These are phyloP conservation scores for Xylaria polymorpha DNA, from an alignment of 2,329 filamentous ascomycete genomes.

Conservation along the genomic window DNA sequence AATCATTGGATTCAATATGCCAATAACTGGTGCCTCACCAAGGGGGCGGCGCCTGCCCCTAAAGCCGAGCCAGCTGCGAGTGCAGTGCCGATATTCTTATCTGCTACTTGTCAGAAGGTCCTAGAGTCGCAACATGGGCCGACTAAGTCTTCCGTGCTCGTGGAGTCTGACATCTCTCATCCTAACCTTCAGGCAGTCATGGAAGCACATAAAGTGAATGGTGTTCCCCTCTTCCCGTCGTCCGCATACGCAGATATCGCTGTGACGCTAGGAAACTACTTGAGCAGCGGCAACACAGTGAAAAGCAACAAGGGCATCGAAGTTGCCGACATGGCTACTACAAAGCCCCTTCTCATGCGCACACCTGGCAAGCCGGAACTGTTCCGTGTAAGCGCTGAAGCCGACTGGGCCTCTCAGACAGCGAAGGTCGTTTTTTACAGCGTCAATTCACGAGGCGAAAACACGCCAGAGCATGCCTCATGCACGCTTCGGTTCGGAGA, in stretches of 20 bases:
- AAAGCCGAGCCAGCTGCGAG: background rate
- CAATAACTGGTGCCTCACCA: conserved; percentile 71
- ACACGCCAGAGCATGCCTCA: conserved; percentile 7
- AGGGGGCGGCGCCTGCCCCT: conserved; percentile 59
- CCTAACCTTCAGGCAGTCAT: conserved; percentile 66
- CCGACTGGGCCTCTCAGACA: conserved; percentile 50
- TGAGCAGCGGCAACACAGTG: conserved; percentile 57
- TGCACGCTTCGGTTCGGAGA: conserved; percentile 19
- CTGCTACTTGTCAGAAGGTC: conserved; percentile 5
- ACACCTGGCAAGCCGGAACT: conserved; percentile 54
- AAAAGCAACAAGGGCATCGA: conserved; percentile 58
- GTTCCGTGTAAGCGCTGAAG: conserved; percentile 61
- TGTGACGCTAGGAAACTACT: conserved; percentile 64
- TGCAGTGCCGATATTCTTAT: background rate
- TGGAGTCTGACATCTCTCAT: conserved; percentile 66
- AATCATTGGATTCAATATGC: conserved; percentile 60
- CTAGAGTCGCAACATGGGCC: background rate
- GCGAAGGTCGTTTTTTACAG: conserved; percentile 18
- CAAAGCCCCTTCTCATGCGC: conserved; percentile 61
- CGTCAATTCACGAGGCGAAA: conserved; percentile 8
- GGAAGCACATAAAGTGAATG: conserved; percentile 52
- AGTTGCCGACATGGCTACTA: conserved; percentile 59
- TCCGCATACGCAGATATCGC: conserved; percentile 71
- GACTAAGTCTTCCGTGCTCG: conserved; percentile 52
- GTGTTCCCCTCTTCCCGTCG: conserved; percentile 50